Percentiles rank a stretch among this genome's conserved stretches.
Conservation (phyloP, 2,329 filamentous ascomycete species). For the Verticillium nonalfalfae region DNA sequence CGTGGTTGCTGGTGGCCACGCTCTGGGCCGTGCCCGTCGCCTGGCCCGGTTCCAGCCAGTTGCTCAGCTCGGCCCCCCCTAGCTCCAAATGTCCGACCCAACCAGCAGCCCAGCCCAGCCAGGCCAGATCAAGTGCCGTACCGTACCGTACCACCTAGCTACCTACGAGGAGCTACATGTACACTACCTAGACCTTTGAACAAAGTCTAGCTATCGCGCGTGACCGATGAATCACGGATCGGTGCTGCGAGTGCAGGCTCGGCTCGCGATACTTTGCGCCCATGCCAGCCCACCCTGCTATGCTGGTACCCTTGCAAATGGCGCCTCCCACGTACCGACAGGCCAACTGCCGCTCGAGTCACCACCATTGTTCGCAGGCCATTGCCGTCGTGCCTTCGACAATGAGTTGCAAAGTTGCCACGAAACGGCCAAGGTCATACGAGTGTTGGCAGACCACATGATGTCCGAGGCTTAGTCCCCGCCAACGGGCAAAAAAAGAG, state of each 20-base stretch:
- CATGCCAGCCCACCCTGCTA: not conserved
- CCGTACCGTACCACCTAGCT: not conserved
- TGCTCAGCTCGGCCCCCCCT: not conserved
- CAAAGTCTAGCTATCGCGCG: not conserved
- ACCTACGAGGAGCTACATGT: no score
- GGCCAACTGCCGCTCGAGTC: slow-evolving; percentile 1
- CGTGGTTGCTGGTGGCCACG: not conserved
- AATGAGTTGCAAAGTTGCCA: not conserved
- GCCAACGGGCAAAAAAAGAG: not conserved
- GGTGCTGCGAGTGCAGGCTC: not conserved
- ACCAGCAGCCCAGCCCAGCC: not conserved
- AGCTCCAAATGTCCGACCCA: not conserved
- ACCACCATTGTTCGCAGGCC: not conserved
- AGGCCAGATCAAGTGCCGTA: not conserved
- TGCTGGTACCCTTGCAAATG: not conserved
- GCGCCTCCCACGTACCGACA: not conserved
- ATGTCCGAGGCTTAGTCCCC: not conserved
- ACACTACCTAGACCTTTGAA: not conserved
- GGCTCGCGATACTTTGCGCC: not conserved
- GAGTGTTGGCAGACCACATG: not conserved
- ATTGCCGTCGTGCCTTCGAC: not conserved
- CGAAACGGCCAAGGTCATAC: not conserved
- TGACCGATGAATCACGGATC: not conserved
- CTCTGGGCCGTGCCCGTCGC: not conserved
- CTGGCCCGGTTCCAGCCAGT: not conserved